phyloP scores from a whole-genome alignment of 2,329 filamentous ascomycete genomes.

The Neoscytalidium dimidiatum region DNA sequence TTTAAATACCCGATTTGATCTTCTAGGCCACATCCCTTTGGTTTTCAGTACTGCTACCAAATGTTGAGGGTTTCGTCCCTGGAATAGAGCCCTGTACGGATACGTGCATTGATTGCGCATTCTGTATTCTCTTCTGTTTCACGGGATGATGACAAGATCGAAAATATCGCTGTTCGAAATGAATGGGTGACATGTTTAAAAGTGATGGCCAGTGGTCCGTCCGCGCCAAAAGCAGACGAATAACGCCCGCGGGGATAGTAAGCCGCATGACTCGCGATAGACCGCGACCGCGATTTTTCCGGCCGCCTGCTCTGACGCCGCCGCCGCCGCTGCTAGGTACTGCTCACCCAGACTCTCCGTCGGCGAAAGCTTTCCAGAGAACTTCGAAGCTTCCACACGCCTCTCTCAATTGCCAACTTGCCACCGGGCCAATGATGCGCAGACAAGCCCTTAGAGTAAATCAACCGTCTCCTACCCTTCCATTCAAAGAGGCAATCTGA shows the following conservation, averaged over 20 bases:
- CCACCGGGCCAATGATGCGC: conserved; percentile 8
- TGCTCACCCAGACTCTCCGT: neutral
- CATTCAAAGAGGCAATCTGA: neutral
- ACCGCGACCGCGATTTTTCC: neutral
- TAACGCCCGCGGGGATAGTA: neutral
- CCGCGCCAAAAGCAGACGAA: neutral
- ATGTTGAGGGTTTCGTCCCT: too few relatives aligned
- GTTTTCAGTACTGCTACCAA: neutral
- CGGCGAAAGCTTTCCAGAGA: neutral
- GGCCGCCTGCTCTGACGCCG: neutral
- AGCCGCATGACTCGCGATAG: conserved; percentile 6
- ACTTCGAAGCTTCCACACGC: neutral
- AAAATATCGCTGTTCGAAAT: too few relatives aligned
- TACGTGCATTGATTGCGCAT: too few relatives aligned
- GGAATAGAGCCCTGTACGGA: too few relatives aligned
- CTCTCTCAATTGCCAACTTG: neutral
- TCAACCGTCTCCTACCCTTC: neutral
- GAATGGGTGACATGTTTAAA: too few relatives aligned
- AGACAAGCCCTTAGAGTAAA: conserved; percentile 6
- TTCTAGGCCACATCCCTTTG: neutral
- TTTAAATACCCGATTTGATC: neutral
- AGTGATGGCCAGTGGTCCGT: too few relatives aligned
- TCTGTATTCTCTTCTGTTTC: too few relatives aligned
- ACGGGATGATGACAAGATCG: too few relatives aligned
- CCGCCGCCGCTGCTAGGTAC: neutral